phyloP scores from a whole-genome alignment of 163 green algal genomes.

The Trebouxia gelatinosa region DNA sequence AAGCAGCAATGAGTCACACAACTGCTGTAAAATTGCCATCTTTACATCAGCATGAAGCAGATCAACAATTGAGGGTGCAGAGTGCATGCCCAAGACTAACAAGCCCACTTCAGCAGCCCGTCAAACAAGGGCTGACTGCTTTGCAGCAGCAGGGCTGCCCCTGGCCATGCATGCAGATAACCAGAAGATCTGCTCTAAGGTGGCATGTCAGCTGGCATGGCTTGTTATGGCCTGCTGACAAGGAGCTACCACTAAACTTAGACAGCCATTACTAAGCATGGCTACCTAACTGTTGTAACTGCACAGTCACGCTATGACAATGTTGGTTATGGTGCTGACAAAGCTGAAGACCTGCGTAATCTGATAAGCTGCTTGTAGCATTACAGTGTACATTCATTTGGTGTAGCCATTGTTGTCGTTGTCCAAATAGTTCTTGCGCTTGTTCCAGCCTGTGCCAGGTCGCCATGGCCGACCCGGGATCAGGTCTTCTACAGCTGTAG shows the following conservation, averaged over 20 bases:
- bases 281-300: background rate
- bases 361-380: too few species aligned
- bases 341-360: too few species aligned
- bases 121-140: background rate
- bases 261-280: background rate
- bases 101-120: background rate
- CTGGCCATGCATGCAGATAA: background rate
- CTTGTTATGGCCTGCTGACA: background rate
- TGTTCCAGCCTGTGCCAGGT: slow-evolving; percentile 42
- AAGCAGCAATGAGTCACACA: background rate
- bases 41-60: background rate
- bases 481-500: slow-evolving; percentile 63
- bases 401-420: slow-evolving; percentile 44
- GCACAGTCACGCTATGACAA: background rate
- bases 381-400: too few species aligned
- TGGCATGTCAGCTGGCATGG: slow-evolving; percentile 19
- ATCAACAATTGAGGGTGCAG: background rate
- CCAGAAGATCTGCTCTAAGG: slow-evolving; percentile 18
- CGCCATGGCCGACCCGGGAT: slow-evolving; percentile 55
- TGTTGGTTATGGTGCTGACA: background rate
- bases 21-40: background rate
- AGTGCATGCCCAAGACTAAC: background rate
- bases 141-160: background rate
- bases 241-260: background rate
- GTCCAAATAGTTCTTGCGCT: slow-evolving; percentile 47